Base-by-base conservation (phyloP, 2,329 filamentous ascomycete genomes). In the Talaromyces sp. region DNA sequence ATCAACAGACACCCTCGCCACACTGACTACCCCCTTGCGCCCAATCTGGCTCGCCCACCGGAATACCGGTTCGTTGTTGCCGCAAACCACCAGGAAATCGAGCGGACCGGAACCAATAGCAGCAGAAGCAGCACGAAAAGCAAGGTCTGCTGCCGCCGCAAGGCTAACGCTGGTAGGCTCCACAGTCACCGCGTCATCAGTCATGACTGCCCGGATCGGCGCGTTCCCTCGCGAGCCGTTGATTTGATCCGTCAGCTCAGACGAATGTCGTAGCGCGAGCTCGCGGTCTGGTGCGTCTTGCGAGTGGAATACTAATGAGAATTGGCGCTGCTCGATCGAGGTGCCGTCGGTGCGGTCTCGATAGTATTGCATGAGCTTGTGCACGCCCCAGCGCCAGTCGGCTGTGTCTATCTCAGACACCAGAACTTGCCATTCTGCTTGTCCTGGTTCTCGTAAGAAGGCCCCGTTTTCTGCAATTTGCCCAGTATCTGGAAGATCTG, bases 401-500 rank as follows among this genome's bases (percentile, higher is more conserved):
- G 81, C 79, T 63, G 91, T 88, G 66, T 87, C 84, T 7, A 85
- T 81, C 0, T 84, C 80, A 69, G 96, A 87, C 2, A 89, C 85
- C 75, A 96, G 88, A 60, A 88, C 84, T 4, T 82, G 84, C 93
- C 93, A 98, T 27, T 83, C 80, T 24, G 82, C 80, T 13, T 79
- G 81, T 26, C 85, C 84, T 55, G 83, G 84, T 62, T 89, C 83
- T 67, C 88, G 89, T 58, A 96, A 78, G 77, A 95, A 97, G 72
- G 90, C 96, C 3, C 93, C 93, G 64, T 96, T 96, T 75, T 97
- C 93, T 0, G 93, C 92, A 65, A 97, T 95, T 10, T 96, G 81
- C 3, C 93, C 93, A 4, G 96, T 79, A 62, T 87, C 87, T n/a
- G 65, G 21, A 87, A 89, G 9, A 92, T 85, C 19, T 86, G 84